phyloP scores from a whole-genome alignment of 495 filamentous ascomycete species.

The Jackrogersella minutella region DNA sequence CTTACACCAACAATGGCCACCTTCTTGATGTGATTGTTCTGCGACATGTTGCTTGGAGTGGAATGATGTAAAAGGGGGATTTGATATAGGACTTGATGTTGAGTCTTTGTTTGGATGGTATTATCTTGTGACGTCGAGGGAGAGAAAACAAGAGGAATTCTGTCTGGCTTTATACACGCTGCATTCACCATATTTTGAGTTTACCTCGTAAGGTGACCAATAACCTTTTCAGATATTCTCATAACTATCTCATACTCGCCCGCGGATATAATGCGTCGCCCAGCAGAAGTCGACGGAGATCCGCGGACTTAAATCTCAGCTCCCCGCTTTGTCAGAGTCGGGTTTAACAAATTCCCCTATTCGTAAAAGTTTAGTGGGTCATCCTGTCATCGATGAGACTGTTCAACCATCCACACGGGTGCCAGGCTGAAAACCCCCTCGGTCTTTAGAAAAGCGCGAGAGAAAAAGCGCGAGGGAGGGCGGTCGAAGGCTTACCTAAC shows the following conservation, averaged over 20 bases:
- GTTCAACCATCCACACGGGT: no score
- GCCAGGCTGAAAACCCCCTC: background rate
- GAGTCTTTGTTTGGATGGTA: background rate
- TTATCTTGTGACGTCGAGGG: background rate
- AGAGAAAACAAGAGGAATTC: background rate
- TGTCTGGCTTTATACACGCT: slow-evolving; percentile 1
- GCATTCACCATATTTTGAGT: background rate
- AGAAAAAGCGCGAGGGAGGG: no score
- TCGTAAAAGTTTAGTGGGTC: background rate
- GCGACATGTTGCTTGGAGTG: slow-evolving; percentile 25
- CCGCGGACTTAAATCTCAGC: background rate
- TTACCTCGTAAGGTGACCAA: background rate
- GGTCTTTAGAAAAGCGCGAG: slow-evolving; percentile 19
- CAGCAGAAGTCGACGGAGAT: background rate
- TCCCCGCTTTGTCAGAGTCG: background rate
- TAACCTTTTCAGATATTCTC: background rate
- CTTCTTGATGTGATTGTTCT: slow-evolving; percentile 53
- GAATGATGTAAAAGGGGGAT: background rate
- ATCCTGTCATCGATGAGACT: background rate
- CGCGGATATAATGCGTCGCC: background rate
- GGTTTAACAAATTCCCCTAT: slow-evolving; percentile 4
- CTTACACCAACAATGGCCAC: slow-evolving; percentile 61
- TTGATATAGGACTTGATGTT: background rate
- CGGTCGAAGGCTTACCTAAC: no score
- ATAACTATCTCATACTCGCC: background rate